Evolutionary conservation across 805 yeast genomes (phyloP).

Genomic region (Barnettozyma wickerhamii): DNA sequence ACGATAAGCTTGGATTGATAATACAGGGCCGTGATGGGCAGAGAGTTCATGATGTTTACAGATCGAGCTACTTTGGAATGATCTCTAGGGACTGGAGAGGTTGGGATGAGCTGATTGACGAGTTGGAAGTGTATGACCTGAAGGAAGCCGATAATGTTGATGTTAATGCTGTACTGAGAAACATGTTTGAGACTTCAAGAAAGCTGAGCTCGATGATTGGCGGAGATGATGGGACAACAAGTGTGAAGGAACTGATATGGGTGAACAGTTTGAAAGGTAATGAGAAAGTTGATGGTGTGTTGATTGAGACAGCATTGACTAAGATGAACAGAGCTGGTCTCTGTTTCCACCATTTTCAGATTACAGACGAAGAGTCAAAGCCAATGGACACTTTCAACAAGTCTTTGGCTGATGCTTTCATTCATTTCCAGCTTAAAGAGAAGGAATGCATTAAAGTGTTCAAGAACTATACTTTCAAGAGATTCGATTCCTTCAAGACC

Average conservation of each 20-base stretch:
- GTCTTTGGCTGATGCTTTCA: neutral
- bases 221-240: constrained; percentile 2
- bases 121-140: constrained; percentile 26
- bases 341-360: constrained; percentile 5
- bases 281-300: neutral
- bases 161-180: constrained; percentile 1
- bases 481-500: neutral
- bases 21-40: constrained; percentile 42
- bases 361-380: neutral
- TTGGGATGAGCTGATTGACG: constrained; percentile 41
- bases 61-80: constrained; percentile 44
- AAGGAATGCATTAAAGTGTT: neutral
- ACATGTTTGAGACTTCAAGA: constrained; percentile 1
- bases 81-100: constrained; percentile 42
- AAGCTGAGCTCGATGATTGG: constrained; percentile 11
- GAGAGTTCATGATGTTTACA: constrained; percentile 30
- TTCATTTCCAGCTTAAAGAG: neutral
- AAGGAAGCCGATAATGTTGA: constrained; percentile 7
- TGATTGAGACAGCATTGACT: neutral
- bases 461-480: constrained; percentile 4
- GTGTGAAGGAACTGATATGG: constrained; percentile 4
- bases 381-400: neutral
- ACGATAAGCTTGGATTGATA: constrained; percentile 45
- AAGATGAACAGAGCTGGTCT: constrained; percentile 3
- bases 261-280: constrained; percentile 8